Evolutionary conservation across 1,284 basidiomycete species (phyloP), one percentile per base, ranked within the genome.

Genomic region (Cryptococcus depauperatus): DNA sequence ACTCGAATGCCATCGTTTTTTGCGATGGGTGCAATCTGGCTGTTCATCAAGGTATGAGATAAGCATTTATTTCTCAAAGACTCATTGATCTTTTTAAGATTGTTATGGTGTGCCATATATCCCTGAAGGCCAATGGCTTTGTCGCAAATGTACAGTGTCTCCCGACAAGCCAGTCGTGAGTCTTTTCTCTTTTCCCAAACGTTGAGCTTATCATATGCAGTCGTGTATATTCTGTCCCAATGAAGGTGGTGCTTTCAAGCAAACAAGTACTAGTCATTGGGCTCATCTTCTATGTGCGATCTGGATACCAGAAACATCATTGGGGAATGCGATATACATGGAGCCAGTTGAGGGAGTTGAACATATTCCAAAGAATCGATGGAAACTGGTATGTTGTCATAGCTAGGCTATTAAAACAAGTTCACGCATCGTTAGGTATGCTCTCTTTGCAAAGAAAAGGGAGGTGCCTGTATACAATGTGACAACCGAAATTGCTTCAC

Each of bases 51-150:
- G 89, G 88, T 85, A 54, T 44, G 77, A 3, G 16, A 30, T 16
- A 30, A 3, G 13, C 11, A 13, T 30, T 16, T 30, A 37, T 35
- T 16, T 40, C 33, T 16, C 16, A 45, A 10, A 7, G n/a, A 21
- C 18, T 41, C n/a, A 22, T 33, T 3, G n/a, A 4, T 11, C 34
- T 46, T 5, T 7, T 45, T 9, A 57, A 92, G 93, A 98, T 68
- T 99, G 95, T 64, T 99, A 99, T 67, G 95, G 95, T 27, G 90
- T 99, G 4, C 95, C 95, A 3, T 99, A 98, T 65, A 97, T 99
- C 51, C 95, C 95, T 0, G 95, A 99, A 72, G 95, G 95, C 1
- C 93, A 99, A 70, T 99, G 95, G 95, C 79, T 98, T 26, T 98
- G 95, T 69, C 77, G 95, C 44, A 98, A 98, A 70, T 99, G 95